Evolutionary conservation across 2,329 filamentous ascomycete genomes (phyloP).

Genomic region (Penicillium sp.): DNA sequence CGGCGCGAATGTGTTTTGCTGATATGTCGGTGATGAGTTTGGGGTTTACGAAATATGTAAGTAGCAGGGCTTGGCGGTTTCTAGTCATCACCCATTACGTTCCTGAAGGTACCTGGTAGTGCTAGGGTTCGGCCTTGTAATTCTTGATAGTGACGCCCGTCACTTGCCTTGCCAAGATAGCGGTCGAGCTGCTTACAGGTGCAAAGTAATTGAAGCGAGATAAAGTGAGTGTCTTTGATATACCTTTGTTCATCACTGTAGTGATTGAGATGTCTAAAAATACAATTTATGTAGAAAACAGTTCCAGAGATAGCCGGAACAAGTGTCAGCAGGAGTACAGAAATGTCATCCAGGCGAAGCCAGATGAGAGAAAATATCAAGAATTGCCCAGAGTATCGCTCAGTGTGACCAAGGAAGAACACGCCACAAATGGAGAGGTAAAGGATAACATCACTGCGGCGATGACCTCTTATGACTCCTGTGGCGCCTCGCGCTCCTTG

Average conservation of each 20-base stretch:
- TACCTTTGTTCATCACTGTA: constrained; percentile 10
- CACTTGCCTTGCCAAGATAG: too few relatives aligned
- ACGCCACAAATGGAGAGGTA: constrained; percentile 3
- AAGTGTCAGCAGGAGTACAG: constrained; percentile 14
- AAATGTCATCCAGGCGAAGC: constrained; percentile 12
- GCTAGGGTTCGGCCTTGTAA: too few relatives aligned
- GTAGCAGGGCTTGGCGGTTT: neutral
- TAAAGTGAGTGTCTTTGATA: neutral
- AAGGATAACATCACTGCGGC: neutral
- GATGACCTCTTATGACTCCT: constrained; percentile 1
- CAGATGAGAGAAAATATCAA: constrained; percentile 12
- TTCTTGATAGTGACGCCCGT: too few relatives aligned
- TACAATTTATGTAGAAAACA: constrained; percentile 25
- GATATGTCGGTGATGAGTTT: too few relatives aligned
- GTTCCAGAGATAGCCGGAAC: constrained; percentile 12
- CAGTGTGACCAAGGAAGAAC: constrained; percentile 3
- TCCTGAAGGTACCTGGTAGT: too few relatives aligned
- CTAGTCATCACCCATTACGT: too few relatives aligned
- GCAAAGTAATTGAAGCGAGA: too few relatives aligned
- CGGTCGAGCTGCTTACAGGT: too few relatives aligned
- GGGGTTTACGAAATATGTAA: too few relatives aligned
- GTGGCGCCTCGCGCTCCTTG: constrained; percentile 15
- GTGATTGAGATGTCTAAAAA: constrained; percentile 22
- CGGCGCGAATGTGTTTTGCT: neutral
- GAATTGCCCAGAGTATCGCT: constrained; percentile 9